phyloP scores from a whole-genome alignment of 495 filamentous ascomycete genomes.

The Tuber umbilicatum region DNA sequence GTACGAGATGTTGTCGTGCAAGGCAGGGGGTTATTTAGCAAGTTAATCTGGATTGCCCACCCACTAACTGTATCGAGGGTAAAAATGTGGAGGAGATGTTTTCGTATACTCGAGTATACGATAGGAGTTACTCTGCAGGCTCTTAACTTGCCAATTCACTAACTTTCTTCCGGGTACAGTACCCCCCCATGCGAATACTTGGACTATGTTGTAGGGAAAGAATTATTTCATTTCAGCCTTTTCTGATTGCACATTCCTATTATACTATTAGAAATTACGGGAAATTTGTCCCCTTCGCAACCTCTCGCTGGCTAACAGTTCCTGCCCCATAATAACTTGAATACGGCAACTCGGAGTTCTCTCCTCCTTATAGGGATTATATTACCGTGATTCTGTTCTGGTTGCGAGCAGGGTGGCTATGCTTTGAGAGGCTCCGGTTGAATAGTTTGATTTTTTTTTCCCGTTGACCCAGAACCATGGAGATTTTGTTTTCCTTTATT shows the following conservation, averaged over 20 bases:
- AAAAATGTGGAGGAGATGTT: too few relatives aligned
- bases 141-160: too few relatives aligned
- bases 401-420: neutral
- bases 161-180: neutral
- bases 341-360: neutral
- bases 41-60: too few relatives aligned
- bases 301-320: neutral
- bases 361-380: neutral
- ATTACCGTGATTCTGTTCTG: neutral
- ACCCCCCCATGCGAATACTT: too few relatives aligned
- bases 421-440: neutral
- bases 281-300: neutral
- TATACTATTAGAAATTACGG: neutral
- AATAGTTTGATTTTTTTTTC: neutral
- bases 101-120: too few relatives aligned
- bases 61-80: too few relatives aligned
- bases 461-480: neutral
- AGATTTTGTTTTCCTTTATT: neutral
- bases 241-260: neutral
- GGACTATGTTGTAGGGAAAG: neutral
- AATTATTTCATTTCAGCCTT: neutral
- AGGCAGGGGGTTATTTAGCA: neutral
- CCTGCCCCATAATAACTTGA: neutral
- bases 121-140: neutral
- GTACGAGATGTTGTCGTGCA: neutral